Evolutionary conservation across 73 alveolate genomes (phyloP), one percentile per base, ranked within the genome.

Genomic region (Paramecium sexaurelia): DNA sequence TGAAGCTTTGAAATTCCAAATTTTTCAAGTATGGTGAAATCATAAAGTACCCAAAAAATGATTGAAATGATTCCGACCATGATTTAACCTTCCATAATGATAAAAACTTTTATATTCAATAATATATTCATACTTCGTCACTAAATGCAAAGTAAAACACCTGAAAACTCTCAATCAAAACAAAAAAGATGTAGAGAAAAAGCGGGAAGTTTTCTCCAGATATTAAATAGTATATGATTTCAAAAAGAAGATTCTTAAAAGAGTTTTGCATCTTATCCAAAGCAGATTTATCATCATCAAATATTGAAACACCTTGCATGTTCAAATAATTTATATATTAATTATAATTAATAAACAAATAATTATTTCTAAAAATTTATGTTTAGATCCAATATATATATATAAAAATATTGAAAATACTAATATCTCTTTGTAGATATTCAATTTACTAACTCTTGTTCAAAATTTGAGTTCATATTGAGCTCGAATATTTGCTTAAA

Each of bases 231-330:
- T 69, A 88, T 8, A 88, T 55, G 17, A 88, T 71, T 71, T 88
- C 94, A 41, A 88, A 88, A 11, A 88, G 69, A 0, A 69, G 68
- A 39, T 88, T 88, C 87, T 82, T 88, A 17, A 69, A 43, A 24
- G 94, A 88, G 32, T 71, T 88, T 35, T 88, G 71, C 94, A 88
- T 88, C 55, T 88, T 88, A 29, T 88, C 94, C 6, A 88, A 41
- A 88, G 94, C 75, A n/a, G 82, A 68, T 41, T 88, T 88, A 29
- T 88, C 94, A 47, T 88, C 94, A 37, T 88, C 94, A 71, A 68
- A 88, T 41, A 78, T 40, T 8, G 90, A 78, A 39, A 39, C 40
- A 56, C 90, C 90, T 40, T 78, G 19, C 90, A 78, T 78, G 32
- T 78, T 41, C 15, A 17, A 6, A 29, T 22, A 26, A 55, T 9